phyloP scores from a whole-genome alignment of 805 yeast genomes.

The Pichia paraexigua region DNA sequence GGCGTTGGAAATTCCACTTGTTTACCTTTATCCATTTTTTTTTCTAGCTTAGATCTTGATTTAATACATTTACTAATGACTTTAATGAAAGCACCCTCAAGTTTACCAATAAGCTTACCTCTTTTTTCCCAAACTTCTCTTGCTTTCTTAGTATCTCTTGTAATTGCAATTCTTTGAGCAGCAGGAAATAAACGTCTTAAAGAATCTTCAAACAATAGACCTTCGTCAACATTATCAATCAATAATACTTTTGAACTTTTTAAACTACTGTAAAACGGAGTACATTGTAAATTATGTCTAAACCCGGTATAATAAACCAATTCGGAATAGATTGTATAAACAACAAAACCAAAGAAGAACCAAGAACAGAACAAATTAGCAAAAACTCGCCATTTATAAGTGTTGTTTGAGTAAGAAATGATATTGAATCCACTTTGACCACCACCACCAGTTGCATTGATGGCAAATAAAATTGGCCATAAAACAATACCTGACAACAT shows the following conservation, averaged over 20 bases:
- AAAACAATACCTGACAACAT: conserved; percentile 44
- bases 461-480: conserved; percentile 66
- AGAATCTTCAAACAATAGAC: conserved; percentile 36
- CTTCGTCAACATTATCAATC: conserved; percentile 57
- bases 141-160: conserved; percentile 55
- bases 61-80: conserved; percentile 54
- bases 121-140: conserved; percentile 54
- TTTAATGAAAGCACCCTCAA: conserved; percentile 59
- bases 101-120: conserved; percentile 48
- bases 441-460: conserved; percentile 65
- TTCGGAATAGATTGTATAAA: conserved; percentile 66
- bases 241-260: conserved; percentile 66
- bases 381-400: conserved; percentile 53
- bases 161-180: conserved; percentile 50
- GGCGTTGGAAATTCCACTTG: conserved; percentile 47
- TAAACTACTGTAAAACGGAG: conserved; percentile 64
- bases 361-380: conserved; percentile 75
- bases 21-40: conserved; percentile 32
- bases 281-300: conserved; percentile 66
- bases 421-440: conserved; percentile 51
- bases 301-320: conserved; percentile 61
- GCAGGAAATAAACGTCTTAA: conserved; percentile 57
- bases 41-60: conserved; percentile 43
- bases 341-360: conserved; percentile 59
- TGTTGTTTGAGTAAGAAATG: conserved; percentile 55